Evolutionary conservation across 2,329 filamentous ascomycete species (phyloP).

Genomic region (Colletotrichum trifolii): DNA sequence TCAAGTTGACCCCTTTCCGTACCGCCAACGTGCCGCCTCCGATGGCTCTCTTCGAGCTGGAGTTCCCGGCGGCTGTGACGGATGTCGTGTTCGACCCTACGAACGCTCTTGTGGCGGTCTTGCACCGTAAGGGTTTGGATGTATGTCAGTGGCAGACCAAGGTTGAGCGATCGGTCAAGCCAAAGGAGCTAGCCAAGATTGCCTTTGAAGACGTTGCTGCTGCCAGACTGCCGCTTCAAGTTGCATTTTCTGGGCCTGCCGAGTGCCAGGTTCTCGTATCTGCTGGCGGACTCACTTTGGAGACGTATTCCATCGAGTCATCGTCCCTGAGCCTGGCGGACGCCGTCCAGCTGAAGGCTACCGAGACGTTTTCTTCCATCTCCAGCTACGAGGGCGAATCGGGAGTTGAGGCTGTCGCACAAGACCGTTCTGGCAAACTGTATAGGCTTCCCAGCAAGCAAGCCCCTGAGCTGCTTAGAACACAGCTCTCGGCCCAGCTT

Average conservation of each 20-base stretch:
- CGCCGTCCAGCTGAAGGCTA: slow-evolving; percentile 9
- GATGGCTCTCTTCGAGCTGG: slow-evolving; percentile 85
- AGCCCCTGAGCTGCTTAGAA: slow-evolving; percentile 18
- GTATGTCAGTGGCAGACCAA: slow-evolving; percentile 77
- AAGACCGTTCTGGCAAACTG: slow-evolving; percentile 59
- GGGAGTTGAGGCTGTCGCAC: slow-evolving; percentile 52
- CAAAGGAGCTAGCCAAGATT: slow-evolving; percentile 53
- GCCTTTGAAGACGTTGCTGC: slow-evolving; percentile 47
- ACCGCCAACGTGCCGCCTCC: slow-evolving; percentile 90
- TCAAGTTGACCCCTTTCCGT: slow-evolving; percentile 89
- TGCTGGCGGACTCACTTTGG: slow-evolving; percentile 38
- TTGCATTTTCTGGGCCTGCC: slow-evolving; percentile 43
- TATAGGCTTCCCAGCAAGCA: slow-evolving; percentile 48
- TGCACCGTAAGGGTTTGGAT: slow-evolving; percentile 74
- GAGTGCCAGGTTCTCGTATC: slow-evolving; percentile 47
- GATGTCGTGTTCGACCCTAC: slow-evolving; percentile 80
- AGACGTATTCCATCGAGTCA: slow-evolving; percentile 16
- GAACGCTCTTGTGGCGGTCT: slow-evolving; percentile 75
- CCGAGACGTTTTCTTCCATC: slow-evolving; percentile 40
- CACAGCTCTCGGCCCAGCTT: slow-evolving; percentile 49
- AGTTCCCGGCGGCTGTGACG: slow-evolving; percentile 69
- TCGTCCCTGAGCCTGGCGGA: slow-evolving; percentile 1
- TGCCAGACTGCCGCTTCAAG: slow-evolving; percentile 43
- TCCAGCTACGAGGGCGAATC: slow-evolving; percentile 46
- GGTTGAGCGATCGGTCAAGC: slow-evolving; percentile 60